Evolutionary conservation across 306 rosid species (phyloP).

Genomic region (Cicer pinnatifidum): DNA sequence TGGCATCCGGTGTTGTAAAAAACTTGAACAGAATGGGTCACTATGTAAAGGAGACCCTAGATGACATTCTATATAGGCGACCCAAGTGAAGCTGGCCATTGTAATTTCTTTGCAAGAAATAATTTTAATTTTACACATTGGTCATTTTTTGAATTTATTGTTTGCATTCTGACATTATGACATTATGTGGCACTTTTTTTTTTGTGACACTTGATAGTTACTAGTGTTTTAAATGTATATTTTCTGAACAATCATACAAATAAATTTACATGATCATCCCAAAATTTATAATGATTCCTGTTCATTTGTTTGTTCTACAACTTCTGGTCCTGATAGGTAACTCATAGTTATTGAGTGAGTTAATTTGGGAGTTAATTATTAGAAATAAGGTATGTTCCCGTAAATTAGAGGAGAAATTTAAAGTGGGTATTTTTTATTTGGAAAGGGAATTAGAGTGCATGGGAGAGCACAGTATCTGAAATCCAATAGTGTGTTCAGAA

Average conservation of each 20-base stretch:
- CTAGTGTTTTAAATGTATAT: slow-evolving; percentile 19
- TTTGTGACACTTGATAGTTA: not conserved
- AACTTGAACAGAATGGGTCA: slow-evolving; percentile 73
- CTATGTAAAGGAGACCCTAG: slow-evolving; percentile 66
- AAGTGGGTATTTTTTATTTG: no score
- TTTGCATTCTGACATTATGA: slow-evolving; percentile 23
- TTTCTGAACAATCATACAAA: slow-evolving; percentile 21
- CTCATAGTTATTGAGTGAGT: no score
- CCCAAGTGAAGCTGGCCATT: slow-evolving; percentile 57
- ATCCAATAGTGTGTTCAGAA: no score
- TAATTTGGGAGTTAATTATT: no score
- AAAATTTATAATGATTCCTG: not conserved
- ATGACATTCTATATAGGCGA: slow-evolving; percentile 70
- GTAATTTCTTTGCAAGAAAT: not conserved
- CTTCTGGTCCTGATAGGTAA: not conserved
- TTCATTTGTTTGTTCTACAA: not conserved
- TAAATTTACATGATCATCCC: slow-evolving; percentile 27
- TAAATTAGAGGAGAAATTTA: no score
- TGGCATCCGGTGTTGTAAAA: slow-evolving; percentile 78
- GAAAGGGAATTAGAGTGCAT: no score
- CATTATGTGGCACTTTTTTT: slow-evolving; percentile 1
- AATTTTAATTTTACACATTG: slow-evolving; percentile 24
- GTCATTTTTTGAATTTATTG: slow-evolving; percentile 40
- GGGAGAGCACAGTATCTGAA: no score
- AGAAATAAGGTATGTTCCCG: no score